These are phyloP conservation scores for Thermomyces lanuginosus DNA, from an alignment of 2,329 filamentous ascomycete genomes.

Conservation along the genomic window DNA sequence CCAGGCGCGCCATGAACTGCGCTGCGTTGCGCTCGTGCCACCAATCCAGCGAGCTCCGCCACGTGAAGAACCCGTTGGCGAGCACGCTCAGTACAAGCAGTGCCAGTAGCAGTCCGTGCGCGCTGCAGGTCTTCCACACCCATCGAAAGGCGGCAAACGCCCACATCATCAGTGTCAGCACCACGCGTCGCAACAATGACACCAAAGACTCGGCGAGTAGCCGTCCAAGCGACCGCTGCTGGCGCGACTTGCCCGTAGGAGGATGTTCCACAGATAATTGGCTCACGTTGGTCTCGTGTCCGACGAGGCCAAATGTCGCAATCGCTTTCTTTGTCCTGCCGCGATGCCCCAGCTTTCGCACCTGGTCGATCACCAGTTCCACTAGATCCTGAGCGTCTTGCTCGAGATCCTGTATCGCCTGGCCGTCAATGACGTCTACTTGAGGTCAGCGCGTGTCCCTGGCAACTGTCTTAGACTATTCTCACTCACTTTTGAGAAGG, in stretches of 20 bases:
- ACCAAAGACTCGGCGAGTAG: constrained; percentile 56
- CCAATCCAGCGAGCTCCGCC: constrained; percentile 59
- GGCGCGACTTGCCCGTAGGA: constrained; percentile 40
- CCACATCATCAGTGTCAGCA: constrained; percentile 64
- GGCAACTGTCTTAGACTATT: background rate
- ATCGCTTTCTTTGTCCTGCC: constrained; percentile 34
- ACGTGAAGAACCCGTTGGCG: constrained; percentile 59
- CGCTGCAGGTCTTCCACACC: constrained; percentile 50
- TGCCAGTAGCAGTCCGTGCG: constrained; percentile 57
- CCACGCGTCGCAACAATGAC: constrained; percentile 58
- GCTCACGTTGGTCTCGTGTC: constrained; percentile 25
- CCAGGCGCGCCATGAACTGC: constrained; percentile 66
- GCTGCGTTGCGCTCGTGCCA: constrained; percentile 69
- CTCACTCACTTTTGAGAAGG: constrained; percentile 27
- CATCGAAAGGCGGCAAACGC: constrained; percentile 49
- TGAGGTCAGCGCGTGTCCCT: constrained; percentile 3
- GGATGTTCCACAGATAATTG: constrained; percentile 21
- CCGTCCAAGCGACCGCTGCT: constrained; percentile 43
- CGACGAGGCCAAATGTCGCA: constrained; percentile 33
- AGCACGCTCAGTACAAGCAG: constrained; percentile 53
- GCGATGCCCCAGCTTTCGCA: constrained; percentile 30
- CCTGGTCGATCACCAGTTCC: constrained; percentile 36
- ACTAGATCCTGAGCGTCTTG: constrained; percentile 32
- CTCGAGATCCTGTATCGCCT: constrained; percentile 54
- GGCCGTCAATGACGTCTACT: constrained; percentile 38